Evolutionary conservation across 2,329 filamentous ascomycete genomes (phyloP), one percentile per base, ranked within the genome.

Genomic region (Elsinoe australis): DNA sequence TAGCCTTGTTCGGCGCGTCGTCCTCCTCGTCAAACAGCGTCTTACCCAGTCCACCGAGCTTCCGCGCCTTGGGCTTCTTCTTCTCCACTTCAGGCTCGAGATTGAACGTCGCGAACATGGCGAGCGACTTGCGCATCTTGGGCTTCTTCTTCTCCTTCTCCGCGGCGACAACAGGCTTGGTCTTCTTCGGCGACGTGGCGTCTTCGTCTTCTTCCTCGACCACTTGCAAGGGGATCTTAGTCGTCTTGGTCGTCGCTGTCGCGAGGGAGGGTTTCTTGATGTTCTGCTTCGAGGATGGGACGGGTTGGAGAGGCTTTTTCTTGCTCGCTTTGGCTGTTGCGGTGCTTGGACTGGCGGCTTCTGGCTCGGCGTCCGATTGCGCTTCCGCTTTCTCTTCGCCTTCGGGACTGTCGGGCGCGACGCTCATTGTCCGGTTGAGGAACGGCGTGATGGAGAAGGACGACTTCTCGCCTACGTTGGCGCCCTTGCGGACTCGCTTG

Each of bases 381-480:
- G 32, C 34, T n/a, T 49, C 51, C 21, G 49, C 45, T 18, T 46
- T 34, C 35, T 50, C 42, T 5, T 19, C 49, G 32, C 45, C 36
- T 19, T 59, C 56, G 18, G 32, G 44, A 14, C 35, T 45, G 19
- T 69, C 69, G 5, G 70, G 67, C n/a, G 68, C 66, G 10, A 82
- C 68, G 54, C 72, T 82, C 52, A 74, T 80, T 19, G 79, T 82
- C 44, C 83, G 80, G 64, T 89, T 94, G 52, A 96, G 72, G 70
- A 94, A 95, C 0, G 90, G 90, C 0, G 90, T 96, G 54, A 95
- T 87, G 3, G 88, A 95, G 65, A 96, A 95, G 2, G 77, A 82
- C 0, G 89, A 95, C 65, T 95, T 95, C 60, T 94, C 87, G 22
- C 85, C 87, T 4, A 85, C 71, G 1, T 77, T 74, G 29, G 78